Conservation (phyloP, 108 stramenopile species). For the Ochromonas danica region DNA sequence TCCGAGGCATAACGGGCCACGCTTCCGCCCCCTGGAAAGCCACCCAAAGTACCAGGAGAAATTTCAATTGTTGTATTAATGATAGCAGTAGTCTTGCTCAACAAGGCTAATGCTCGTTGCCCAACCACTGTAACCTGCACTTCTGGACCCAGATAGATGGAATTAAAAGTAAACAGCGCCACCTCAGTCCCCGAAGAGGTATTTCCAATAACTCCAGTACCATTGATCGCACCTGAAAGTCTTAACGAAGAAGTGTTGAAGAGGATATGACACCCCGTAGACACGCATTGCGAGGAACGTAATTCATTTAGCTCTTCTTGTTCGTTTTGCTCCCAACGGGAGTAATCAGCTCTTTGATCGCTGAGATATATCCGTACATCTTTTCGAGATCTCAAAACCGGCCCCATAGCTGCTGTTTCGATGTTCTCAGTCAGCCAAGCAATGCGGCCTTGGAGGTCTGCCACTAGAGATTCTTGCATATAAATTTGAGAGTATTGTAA, state of each 20-base stretch:
- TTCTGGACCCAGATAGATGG: conserved; percentile 68
- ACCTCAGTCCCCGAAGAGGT: conserved; percentile 67
- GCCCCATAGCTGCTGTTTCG: conserved; percentile 48
- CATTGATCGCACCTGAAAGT: conserved; percentile 61
- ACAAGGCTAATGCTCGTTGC: conserved; percentile 66
- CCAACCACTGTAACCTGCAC: conserved; percentile 64
- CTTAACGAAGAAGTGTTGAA: conserved; percentile 69
- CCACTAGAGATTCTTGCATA: conserved; percentile 45
- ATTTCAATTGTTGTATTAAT: conserved; percentile 62
- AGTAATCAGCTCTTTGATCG: conserved; percentile 48
- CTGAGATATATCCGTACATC: conserved; percentile 48
- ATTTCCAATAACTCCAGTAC: conserved; percentile 57
- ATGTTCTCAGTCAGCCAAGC: conserved; percentile 54
- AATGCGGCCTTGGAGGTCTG: conserved; percentile 39
- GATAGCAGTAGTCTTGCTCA: conserved; percentile 60
- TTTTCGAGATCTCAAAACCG: conserved; percentile 30
- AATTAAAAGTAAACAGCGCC: conserved; percentile 70
- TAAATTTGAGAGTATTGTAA: conserved; percentile 45
- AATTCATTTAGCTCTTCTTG: conserved; percentile 41
- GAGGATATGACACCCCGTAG: conserved; percentile 55
- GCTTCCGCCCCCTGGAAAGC: conserved; percentile 71
- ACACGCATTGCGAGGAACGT: conserved; percentile 55
- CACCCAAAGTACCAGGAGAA: conserved; percentile 65
- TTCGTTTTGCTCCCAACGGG: not conserved
- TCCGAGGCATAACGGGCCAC: conserved; percentile 48